Conservation (phyloP, 2,329 filamentous ascomycete genomes). For the Sclerotinia nivalis region DNA sequence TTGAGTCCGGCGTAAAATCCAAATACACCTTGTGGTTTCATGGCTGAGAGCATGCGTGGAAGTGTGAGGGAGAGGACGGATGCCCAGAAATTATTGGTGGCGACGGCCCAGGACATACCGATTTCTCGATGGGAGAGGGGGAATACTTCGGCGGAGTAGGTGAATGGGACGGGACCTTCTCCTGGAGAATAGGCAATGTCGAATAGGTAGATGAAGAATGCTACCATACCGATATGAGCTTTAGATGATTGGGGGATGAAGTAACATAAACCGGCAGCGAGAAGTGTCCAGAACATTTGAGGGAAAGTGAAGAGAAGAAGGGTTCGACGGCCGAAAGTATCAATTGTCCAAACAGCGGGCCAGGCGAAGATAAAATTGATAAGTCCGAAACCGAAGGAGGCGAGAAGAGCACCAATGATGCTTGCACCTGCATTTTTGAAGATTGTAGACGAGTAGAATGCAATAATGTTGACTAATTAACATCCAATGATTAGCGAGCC, state of each 20-base stretch:
- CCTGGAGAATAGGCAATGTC: slow-evolving; percentile 66
- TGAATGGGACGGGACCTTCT: slow-evolving; percentile 63
- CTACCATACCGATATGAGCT: slow-evolving; percentile 55
- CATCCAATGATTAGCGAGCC: neutral
- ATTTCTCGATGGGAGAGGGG: slow-evolving; percentile 64
- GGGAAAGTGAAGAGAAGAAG: slow-evolving; percentile 66
- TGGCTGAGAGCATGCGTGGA: slow-evolving; percentile 35
- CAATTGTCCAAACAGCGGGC: slow-evolving; percentile 60
- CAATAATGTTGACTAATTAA: slow-evolving; percentile 61
- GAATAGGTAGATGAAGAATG: slow-evolving; percentile 65
- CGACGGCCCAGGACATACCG: slow-evolving; percentile 64
- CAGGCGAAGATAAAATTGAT: slow-evolving; percentile 65
- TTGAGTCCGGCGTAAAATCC: slow-evolving; percentile 58
- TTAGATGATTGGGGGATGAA: slow-evolving; percentile 46
- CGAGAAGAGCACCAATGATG: slow-evolving; percentile 57
- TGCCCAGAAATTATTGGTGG: slow-evolving; percentile 61
- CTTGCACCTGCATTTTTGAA: slow-evolving; percentile 59
- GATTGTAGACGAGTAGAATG: slow-evolving; percentile 71
- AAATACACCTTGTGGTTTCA: slow-evolving; percentile 47
- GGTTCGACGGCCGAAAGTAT: slow-evolving; percentile 64
- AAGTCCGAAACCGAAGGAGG: slow-evolving; percentile 65
- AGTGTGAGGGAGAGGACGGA: slow-evolving; percentile 61
- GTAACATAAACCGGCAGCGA: slow-evolving; percentile 62
- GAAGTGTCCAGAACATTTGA: slow-evolving; percentile 66
- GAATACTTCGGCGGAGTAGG: slow-evolving; percentile 64